Evolutionary conservation across 163 green algal genomes (phyloP), one percentile per base, ranked within the genome.

Genomic region (Volvox carteri): DNA sequence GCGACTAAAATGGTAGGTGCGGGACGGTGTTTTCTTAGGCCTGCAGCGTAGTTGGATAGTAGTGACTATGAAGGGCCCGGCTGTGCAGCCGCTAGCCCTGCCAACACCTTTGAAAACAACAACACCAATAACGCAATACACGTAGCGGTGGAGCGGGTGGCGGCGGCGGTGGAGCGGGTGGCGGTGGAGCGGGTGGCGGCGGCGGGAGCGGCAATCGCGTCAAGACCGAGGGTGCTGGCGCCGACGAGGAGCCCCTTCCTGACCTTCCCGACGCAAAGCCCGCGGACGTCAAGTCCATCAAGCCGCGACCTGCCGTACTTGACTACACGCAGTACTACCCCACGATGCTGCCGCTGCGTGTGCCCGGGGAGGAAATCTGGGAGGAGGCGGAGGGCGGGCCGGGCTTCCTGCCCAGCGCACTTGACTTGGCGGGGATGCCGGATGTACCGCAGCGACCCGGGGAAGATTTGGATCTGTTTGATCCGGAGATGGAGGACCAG

Each of bases 321-420:
- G 91, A 95, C 91, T 95, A 95, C 77, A 35, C 84, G 0, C 91
- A 95, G 87, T 95, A 96, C 88, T 97, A 95, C 83, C 94, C 95
- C 33, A 93, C 91, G 18, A 84, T 90, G 11, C 87, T 97, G 78
- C 95, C 95, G 4, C 35, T 96, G 52, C 85, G 85, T 37, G 58
- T 78, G 28, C 94, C 91, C 3, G 90, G 80, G 12, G 52, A 85
- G 75, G 84, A 89, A 52, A 60, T 89, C 30, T 74, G 54, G 39
- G 84, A 89, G 52, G 84, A 86, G 30, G 90, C 88, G 12, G 65
- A 60, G 48, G 30, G 85, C 52, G 33, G 56, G 52, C 5, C 9
- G 16, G 70, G 9, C 35, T 77, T 77, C 46, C 73, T 21, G 42
- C 85, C 85, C 25, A 41, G 23, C 39, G 30, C 73, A 8, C 39